Base-by-base conservation (phyloP, 1,284 basidiomycete species). In the Neonothopanus nambi region DNA sequence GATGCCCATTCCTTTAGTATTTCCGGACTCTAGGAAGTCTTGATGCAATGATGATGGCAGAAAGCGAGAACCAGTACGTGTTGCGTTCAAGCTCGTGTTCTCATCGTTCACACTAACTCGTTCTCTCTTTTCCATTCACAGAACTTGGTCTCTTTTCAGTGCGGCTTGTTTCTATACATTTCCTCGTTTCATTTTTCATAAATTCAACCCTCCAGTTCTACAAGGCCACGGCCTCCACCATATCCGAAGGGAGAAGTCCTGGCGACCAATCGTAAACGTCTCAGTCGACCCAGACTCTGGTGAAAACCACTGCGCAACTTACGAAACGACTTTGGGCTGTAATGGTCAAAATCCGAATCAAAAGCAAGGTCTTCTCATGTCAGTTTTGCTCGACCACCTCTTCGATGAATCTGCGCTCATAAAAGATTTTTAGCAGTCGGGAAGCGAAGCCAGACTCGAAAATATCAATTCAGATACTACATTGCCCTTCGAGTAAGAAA, bases 341-440 rank as follows among this genome's bases (percentile, higher is more conserved):
- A 85, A 89, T 51, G 85, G 87, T 0, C 85, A 87, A 61, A 86
- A 84, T 56, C 78, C 83, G 0, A 87, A 88, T 61, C 67, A 81
- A 46, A 85, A 81, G 58, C 69, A 76, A 1, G 67, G 66, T 0
- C 76, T 84, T 54, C 57, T 67, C 18, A 70, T 87, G 86, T 86
- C 62, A 54, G 80, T 73, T 13, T 3, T 48, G 17, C 12, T 42
- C 55, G 36, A 5, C 13, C n/a, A 28, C 39, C 12, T 30, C 40
- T 24, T 23, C 21, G 18, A 13, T 8, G 35, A 13, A 4, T 24
- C 17, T 18, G 20, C 20, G 23, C n/a, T 59, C 18, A n/a, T 43
- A 23, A n/a, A n/a, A n/a, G 12, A 13, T 51, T 28, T 50, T 18
- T 7, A 43, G 33, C 36, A 42, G 43, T n/a, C 20, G 41, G 37